A percentile compares a stretch with the other conserved stretches of the same genome.
Conservation (phyloP, 108 stramenopile genomes). For the Nitzschia sp. region DNA sequence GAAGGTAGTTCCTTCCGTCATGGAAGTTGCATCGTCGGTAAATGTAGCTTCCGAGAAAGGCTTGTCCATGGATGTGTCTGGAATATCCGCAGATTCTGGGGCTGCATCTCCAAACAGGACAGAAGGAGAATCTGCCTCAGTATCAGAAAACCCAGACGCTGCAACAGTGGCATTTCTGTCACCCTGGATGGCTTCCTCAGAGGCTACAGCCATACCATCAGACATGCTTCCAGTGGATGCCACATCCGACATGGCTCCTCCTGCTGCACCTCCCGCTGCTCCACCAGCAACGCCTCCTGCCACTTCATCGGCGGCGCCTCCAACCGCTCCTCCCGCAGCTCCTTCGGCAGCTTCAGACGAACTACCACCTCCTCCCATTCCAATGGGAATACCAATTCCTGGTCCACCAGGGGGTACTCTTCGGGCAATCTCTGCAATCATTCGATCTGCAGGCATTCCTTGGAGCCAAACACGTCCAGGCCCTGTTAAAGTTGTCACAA, state of each 20-base stretch:
- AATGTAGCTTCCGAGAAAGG: constrained; percentile 23
- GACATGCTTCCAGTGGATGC: neutral
- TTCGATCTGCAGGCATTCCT: constrained; percentile 88
- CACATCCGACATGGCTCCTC: constrained; percentile 13
- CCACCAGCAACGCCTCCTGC: constrained; percentile 19
- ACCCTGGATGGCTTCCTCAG: constrained; percentile 53
- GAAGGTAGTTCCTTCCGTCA: constrained; percentile 1
- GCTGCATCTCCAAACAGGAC: constrained; percentile 76
- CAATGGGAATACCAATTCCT: constrained; percentile 36
- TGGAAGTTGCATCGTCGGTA: constrained; percentile 28
- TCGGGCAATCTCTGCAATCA: constrained; percentile 84
- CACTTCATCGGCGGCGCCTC: constrained; percentile 13
- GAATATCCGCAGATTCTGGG: neutral
- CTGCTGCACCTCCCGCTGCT: constrained; percentile 18
- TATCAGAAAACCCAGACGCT: constrained; percentile 51
- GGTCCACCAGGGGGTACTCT: constrained; percentile 70
- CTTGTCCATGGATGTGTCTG: neutral
- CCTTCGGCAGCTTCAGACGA: constrained; percentile 13
- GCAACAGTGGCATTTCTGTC: constrained; percentile 77
- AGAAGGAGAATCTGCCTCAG: constrained; percentile 57
- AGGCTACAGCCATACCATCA: constrained; percentile 17
- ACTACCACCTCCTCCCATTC: constrained; percentile 20
- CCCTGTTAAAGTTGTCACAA: constrained; percentile 79
- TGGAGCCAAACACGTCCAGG: constrained; percentile 80
- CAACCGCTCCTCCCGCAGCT: constrained; percentile 26